Evolutionary conservation across 495 filamentous ascomycete genomes (phyloP), one percentile per base, ranked within the genome.

Genomic region (Trichoderma parareesei): DNA sequence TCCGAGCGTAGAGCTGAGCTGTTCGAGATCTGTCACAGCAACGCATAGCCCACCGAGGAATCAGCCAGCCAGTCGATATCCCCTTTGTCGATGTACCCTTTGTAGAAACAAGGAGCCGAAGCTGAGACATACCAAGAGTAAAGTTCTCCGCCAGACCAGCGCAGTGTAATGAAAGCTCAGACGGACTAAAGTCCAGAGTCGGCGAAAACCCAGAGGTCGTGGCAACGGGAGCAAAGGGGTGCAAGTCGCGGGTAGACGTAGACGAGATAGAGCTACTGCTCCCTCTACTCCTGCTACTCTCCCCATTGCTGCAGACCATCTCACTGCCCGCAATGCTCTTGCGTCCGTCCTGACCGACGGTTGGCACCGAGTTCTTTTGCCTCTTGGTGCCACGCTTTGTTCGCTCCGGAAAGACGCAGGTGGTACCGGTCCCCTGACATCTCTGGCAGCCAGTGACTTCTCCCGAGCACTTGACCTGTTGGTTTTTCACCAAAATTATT

Each of bases 361-460:
- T 13, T 10, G 53, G 33, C 9, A 27, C 27, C 9, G 53, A 33
- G 9, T 57, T 33, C 53, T 57, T 57, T 57, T 35, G 53, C 16
- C 53, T 57, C 53, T 57, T 57, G 53, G 53, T 37, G 27, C 53
- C 53, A 35, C 53, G 20, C 53, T 57, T 57, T 0, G 53, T 57
- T 37, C 53, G 35, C 53, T 57, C 53, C 37, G 53, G 53, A 37
- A 57, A 57, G 20, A 57, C 33, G 27, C 53, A 57, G 13, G 53
- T 57, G 16, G 37, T 57, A 16, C 53, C 53, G 2, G 53, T 57
- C 14, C 53, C 53, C 18, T 57, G 53, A 37, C 53, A 57, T 37
- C 53, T 13, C 53, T 57, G 53, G 53, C 53, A 57, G 14, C 53
- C 53, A 35, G 53, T 57, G 53, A 9, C 37, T 57, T 57, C 53